Evolutionary conservation across 257 asterid species (phyloP).

Genomic region (Plantago major): DNA sequence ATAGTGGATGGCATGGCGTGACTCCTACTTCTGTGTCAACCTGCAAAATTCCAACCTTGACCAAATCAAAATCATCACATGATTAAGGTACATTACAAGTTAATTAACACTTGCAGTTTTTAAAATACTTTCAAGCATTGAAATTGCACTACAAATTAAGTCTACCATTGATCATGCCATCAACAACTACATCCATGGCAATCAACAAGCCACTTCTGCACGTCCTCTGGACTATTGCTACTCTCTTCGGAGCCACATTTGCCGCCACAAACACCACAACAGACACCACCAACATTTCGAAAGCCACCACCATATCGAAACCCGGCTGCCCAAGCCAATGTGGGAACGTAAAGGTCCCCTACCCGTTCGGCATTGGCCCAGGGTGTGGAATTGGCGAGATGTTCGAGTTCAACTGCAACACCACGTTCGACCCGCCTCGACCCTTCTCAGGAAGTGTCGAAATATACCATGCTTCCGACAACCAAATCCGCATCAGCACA

Average conservation of each 20-base stretch:
- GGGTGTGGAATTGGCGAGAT: constrained; percentile 24
- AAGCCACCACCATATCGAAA: constrained; percentile 31
- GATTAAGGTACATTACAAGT: no score
- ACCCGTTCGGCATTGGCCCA: constrained; percentile 53
- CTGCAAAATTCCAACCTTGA: no score
- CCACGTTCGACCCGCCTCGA: constrained; percentile 38
- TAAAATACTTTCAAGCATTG: no score
- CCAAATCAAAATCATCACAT: no score
- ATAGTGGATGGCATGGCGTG: no score
- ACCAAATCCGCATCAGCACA: constrained; percentile 43
- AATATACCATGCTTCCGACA: constrained; percentile 47
- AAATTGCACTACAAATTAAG: no score
- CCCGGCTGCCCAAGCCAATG: constrained; percentile 39
- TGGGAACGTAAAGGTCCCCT: constrained; percentile 57
- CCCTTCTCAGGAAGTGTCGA: constrained; percentile 25
- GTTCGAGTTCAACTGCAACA: constrained; percentile 51
- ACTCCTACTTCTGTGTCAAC: no score
- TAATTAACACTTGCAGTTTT: no score
- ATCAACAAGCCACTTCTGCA: background rate
- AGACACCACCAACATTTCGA: constrained; percentile 26
- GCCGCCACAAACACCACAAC: constrained; percentile 27
- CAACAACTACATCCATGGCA: background rate
- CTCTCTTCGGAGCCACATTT: constrained; percentile 19
- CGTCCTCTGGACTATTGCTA: background rate
- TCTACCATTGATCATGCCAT: no score